A percentile compares a stretch with the other conserved stretches of the same genome.
phyloP scores from a whole-genome alignment of 139 green algal genomes.

The Chlamydomonas applanata region DNA sequence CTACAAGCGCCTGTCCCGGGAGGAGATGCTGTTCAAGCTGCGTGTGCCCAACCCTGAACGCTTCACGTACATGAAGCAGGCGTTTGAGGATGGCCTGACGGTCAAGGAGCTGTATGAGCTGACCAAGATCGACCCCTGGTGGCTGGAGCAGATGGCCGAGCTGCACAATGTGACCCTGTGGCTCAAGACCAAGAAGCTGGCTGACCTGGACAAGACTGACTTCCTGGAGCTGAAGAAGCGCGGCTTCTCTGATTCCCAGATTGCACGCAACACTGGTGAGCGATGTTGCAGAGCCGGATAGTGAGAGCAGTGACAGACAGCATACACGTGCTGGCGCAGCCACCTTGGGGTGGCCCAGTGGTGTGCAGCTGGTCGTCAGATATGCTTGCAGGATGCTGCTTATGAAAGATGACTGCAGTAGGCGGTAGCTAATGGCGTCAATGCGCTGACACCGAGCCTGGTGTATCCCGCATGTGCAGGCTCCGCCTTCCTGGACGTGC shows the following conservation, averaged over 20 bases:
- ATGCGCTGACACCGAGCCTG: too few relatives aligned
- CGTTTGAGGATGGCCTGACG: constrained; percentile 84
- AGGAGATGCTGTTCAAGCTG: constrained; percentile 85
- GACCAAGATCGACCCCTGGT: constrained; percentile 98
- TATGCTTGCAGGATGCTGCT: neutral
- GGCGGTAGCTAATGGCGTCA: too few relatives aligned
- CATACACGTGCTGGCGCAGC: neutral
- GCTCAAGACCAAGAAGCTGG: constrained; percentile 69
- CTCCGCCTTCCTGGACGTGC: constrained; percentile 52
- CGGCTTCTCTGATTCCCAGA: constrained; percentile 92
- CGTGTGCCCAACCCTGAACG: constrained; percentile 88
- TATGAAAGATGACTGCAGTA: neutral
- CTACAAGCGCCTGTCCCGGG: constrained; percentile 72
- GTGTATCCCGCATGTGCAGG: constrained; percentile 22
- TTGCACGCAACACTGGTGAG: constrained; percentile 56
- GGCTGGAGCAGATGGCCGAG: constrained; percentile 82
- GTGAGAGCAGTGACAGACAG: neutral
- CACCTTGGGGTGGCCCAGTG: neutral
- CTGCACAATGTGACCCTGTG: constrained; percentile 63
- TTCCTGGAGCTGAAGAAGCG: constrained; percentile 77
- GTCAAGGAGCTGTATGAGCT: constrained; percentile 80
- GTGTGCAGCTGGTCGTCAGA: neutral
- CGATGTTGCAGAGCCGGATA: neutral
- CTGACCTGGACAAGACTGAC: constrained; percentile 73
- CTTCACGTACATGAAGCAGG: constrained; percentile 83